phyloP scores from a whole-genome alignment of 129 eudicot genomes.

The Lonicera japonica region DNA sequence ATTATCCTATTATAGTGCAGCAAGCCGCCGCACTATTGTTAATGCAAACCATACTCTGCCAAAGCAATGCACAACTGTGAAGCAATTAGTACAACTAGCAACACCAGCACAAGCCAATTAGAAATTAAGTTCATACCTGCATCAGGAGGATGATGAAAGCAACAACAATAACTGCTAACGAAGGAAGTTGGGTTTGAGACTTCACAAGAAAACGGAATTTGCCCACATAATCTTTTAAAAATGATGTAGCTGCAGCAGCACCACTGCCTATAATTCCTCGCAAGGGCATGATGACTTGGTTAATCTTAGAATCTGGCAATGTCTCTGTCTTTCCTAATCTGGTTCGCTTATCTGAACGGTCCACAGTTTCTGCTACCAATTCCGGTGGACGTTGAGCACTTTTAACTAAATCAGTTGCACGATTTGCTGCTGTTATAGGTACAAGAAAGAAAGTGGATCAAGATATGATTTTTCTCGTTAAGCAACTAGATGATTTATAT shows the following conservation, averaged over 20 bases:
- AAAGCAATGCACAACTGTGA: too few relatives aligned
- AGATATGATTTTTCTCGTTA: neutral
- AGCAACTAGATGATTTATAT: neutral
- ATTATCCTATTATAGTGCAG: too few relatives aligned
- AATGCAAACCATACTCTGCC: too few relatives aligned
- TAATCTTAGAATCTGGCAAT: constrained; percentile 19
- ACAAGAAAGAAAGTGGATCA: neutral
- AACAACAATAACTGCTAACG: constrained; percentile 43
- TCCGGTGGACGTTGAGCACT: constrained; percentile 28
- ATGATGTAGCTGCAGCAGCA: constrained; percentile 32
- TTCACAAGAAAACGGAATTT: constrained; percentile 43
- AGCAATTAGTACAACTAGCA: too few relatives aligned
- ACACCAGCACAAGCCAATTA: neutral
- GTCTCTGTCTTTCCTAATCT: constrained; percentile 23
- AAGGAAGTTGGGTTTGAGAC: constrained; percentile 38
- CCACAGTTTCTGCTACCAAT: constrained; percentile 21
- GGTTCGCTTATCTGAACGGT: constrained; percentile 18
- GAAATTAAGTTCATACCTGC: constrained; percentile 70
- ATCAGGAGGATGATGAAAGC: constrained; percentile 68
- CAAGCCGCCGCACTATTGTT: too few relatives aligned
- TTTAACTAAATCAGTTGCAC: constrained; percentile 14
- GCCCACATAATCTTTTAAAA: constrained; percentile 29
- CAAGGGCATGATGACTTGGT: constrained; percentile 15
- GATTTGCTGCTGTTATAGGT: constrained; percentile 5
- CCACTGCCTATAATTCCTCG: constrained; percentile 22